Evolutionary conservation across 345 rosid species (phyloP), one percentile per base, ranked within the genome.

Genomic region (Euphorbia lathyris): DNA sequence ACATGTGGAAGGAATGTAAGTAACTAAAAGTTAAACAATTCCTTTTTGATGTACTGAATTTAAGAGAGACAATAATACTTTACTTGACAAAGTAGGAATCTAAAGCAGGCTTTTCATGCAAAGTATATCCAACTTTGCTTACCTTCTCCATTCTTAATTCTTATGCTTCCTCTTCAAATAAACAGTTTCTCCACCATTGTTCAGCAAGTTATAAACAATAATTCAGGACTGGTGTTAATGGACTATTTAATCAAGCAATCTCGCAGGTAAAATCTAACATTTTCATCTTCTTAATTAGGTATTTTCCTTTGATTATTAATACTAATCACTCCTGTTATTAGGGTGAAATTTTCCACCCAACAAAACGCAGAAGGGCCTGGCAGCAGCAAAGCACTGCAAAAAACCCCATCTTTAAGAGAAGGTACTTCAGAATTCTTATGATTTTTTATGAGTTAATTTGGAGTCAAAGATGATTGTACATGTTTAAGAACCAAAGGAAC

Each of bases 61-160:
- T 7, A 1, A 22, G 3, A 23, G 32, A 9, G 11, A 27, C 58
- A 83, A 75, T 67, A 55, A 80, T 81, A 53, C 82, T 66, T 83
- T 79, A 13, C 85, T 79, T 83, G 73, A 66, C 36, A 34, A 30
- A 57, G 4, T 16, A 23, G 17, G 59, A 52, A 20, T 59, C 36
- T 9, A 25, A 78, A 57, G 25, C 76, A 68, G 63, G 52, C 73
- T 68, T 68, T 69, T 7, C 74, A 75, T 79, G 81, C 83, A 82
- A 83, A 76, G 86, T 68, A 83, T 78, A 68, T 64, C 32, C 26
- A 67, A 74, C 80, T 61, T 77, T 79, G 77, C 81, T 67, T 79
- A n/a, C 40, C 65, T 13, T 62, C 63, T 22, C 58, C 36, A 60
- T 65, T 26, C 43, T 36, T 1, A 19, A 20, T n/a, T n/a, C n/a